These are phyloP conservation scores for Paramecium tetraurelia DNA, from an alignment of 73 alveolate genomes.

Conservation along the genomic window DNA sequence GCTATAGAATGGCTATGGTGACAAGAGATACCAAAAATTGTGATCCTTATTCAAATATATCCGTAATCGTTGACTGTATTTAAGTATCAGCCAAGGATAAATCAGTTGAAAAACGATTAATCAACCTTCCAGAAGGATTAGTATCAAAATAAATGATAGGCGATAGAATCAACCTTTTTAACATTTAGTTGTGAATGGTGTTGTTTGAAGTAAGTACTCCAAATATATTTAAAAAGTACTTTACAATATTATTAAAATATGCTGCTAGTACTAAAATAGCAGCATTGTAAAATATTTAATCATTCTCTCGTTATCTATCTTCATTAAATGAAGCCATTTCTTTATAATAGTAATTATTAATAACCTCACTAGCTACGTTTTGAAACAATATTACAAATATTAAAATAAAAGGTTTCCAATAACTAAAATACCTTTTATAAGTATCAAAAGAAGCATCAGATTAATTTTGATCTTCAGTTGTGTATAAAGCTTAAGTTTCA, in stretches of 20 bases:
- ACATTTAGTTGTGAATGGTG: constrained; percentile 38
- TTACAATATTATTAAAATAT: neutral
- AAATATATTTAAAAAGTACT: neutral
- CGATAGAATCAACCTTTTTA: constrained; percentile 18
- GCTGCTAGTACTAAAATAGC: neutral
- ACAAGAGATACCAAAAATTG: constrained; percentile 2
- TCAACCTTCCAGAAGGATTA: constrained; percentile 66
- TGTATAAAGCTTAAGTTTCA: neutral
- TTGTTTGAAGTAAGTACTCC: constrained; percentile 24
- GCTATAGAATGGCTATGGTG: neutral
- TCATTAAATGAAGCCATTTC: neutral
- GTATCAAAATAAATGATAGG: constrained; percentile 61
- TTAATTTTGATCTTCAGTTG: neutral
- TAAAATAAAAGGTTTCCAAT: constrained; percentile 7
- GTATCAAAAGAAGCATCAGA: neutral
- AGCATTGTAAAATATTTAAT: neutral
- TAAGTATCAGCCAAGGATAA: constrained; percentile 26
- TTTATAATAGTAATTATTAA: neutral
- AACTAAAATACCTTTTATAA: constrained; percentile 14
- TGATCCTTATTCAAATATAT: constrained; percentile 28
- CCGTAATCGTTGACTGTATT: neutral
- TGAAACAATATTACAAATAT: neutral
- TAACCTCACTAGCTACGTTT: neutral
- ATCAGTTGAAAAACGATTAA: constrained; percentile 68
- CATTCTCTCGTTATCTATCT: neutral